Evolutionary conservation across 2,329 filamentous ascomycete species (phyloP).

Genomic region (Colletotrichum sublineola): DNA sequence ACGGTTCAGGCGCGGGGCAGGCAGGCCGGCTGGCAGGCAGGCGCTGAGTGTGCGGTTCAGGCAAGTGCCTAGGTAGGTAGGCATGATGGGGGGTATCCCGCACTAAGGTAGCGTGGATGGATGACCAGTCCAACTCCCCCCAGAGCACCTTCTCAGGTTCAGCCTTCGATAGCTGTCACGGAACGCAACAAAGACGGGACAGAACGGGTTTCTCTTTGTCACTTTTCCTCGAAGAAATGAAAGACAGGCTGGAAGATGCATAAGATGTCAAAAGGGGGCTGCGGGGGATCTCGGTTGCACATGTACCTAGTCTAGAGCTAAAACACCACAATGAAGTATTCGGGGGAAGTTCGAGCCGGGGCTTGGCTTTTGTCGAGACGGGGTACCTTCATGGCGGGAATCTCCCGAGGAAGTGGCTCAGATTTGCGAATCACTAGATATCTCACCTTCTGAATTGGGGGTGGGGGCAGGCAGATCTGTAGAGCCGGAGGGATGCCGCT

Average conservation of each 20-base stretch:
- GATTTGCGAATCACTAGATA: neutral
- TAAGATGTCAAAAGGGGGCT: slow-evolving; percentile 6
- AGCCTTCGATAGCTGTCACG: neutral
- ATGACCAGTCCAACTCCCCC: neutral
- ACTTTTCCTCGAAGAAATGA: neutral
- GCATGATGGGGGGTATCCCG: slow-evolving; percentile 23
- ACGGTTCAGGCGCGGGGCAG: slow-evolving; percentile 32
- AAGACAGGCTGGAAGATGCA: neutral
- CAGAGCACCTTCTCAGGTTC: neutral
- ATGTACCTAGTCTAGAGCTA: slow-evolving; percentile 9
- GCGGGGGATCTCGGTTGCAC: slow-evolving; percentile 3
- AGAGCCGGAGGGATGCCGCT: no score
- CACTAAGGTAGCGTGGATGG: neutral
- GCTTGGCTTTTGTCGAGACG: slow-evolving; percentile 13
- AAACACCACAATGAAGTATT: slow-evolving; percentile 10
- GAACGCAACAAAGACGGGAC: neutral
- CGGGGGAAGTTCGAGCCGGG: slow-evolving; percentile 17
- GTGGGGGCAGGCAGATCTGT: no score
- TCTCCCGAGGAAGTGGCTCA: neutral
- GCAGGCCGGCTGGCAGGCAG: slow-evolving; percentile 11
- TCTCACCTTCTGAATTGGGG: neutral
- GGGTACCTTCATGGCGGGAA: neutral
- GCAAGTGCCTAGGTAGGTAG: neutral
- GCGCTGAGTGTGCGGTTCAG: neutral
- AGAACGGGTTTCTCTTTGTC: slow-evolving; percentile 7